These are phyloP conservation scores for Botryotinia narcissicola DNA, from an alignment of 2,329 filamentous ascomycete species.

Conservation along the genomic window DNA sequence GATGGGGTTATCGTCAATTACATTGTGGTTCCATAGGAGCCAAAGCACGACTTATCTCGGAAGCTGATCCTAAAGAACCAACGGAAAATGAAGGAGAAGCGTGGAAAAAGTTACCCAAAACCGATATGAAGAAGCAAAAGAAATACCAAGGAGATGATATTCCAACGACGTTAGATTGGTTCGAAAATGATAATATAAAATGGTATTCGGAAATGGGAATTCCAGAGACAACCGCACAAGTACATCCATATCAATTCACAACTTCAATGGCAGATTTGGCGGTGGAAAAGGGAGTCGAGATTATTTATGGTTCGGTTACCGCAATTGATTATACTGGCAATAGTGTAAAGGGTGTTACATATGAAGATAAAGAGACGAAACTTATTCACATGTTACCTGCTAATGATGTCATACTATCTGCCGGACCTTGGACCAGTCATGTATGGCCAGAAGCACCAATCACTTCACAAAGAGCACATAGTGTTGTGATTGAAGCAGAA, in stretches of 20 bases:
- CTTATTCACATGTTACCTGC: slow-evolving; percentile 51
- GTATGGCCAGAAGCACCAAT: slow-evolving; percentile 58
- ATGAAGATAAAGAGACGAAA: slow-evolving; percentile 51
- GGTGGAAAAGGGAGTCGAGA: slow-evolving; percentile 62
- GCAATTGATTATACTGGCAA: slow-evolving; percentile 60
- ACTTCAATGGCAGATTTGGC: slow-evolving; percentile 78
- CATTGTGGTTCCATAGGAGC: slow-evolving; percentile 58
- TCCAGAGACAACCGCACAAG: slow-evolving; percentile 80
- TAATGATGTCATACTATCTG: slow-evolving; percentile 42
- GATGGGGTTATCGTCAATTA: slow-evolving; percentile 84
- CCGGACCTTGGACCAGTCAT: slow-evolving; percentile 62
- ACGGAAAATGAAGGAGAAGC: slow-evolving; percentile 13
- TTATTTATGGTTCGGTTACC: slow-evolving; percentile 68
- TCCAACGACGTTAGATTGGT: slow-evolving; percentile 81
- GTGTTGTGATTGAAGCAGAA: slow-evolving; percentile 61
- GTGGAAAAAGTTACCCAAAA: slow-evolving; percentile 64
- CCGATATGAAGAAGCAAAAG: slow-evolving; percentile 46
- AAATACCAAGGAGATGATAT: slow-evolving; percentile 55
- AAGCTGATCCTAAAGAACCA: background rate
- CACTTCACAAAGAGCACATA: slow-evolving; percentile 60
- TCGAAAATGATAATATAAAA: slow-evolving; percentile 63
- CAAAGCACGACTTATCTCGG: slow-evolving; percentile 27
- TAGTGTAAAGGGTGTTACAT: slow-evolving; percentile 65
- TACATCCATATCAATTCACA: slow-evolving; percentile 90
- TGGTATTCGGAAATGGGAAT: slow-evolving; percentile 83